These are phyloP conservation scores for Cercospora sojina DNA, from an alignment of 2,329 filamentous ascomycete species.

Conservation along the genomic window DNA sequence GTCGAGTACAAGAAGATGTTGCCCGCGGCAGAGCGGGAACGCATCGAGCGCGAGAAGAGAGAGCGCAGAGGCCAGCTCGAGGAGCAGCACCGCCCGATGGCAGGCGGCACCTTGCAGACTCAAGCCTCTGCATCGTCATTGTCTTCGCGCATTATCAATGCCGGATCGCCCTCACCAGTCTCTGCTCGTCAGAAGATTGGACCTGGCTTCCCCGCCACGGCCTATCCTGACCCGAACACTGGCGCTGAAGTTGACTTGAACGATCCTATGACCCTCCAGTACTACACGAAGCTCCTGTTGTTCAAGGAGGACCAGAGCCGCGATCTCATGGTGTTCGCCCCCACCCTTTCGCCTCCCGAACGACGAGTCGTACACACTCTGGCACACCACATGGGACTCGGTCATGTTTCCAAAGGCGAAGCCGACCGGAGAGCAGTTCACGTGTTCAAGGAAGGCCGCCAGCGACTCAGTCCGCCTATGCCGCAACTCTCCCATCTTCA, in stretches of 20 bases:
- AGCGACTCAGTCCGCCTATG: constrained; percentile 60
- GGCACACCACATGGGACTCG: constrained; percentile 90
- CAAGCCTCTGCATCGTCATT: constrained; percentile 86
- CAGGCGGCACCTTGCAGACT: constrained; percentile 66
- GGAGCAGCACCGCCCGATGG: constrained; percentile 84
- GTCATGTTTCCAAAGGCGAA: constrained; percentile 84
- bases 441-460: constrained; percentile 70
- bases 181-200: constrained; percentile 53
- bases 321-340: constrained; percentile 81
- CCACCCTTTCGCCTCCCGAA: constrained; percentile 76
- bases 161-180: constrained; percentile 67
- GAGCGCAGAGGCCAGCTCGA: constrained; percentile 94
- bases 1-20: constrained; percentile 99
- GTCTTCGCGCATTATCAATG: constrained; percentile 53
- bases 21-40: constrained; percentile 86
- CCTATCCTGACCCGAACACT: constrained; percentile 22
- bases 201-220: constrained; percentile 34
- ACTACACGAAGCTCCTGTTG: constrained; percentile 84
- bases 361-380: constrained; percentile 90
- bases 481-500: constrained; percentile 66
- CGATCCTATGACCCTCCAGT: constrained; percentile 79
- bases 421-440: constrained; percentile 88
- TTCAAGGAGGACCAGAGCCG: constrained; percentile 79
- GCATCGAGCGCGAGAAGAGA: constrained; percentile 95
- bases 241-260: constrained; percentile 78